Conservation (phyloP, 2,329 filamentous ascomycete genomes). For the Dactylellina sp. region DNA sequence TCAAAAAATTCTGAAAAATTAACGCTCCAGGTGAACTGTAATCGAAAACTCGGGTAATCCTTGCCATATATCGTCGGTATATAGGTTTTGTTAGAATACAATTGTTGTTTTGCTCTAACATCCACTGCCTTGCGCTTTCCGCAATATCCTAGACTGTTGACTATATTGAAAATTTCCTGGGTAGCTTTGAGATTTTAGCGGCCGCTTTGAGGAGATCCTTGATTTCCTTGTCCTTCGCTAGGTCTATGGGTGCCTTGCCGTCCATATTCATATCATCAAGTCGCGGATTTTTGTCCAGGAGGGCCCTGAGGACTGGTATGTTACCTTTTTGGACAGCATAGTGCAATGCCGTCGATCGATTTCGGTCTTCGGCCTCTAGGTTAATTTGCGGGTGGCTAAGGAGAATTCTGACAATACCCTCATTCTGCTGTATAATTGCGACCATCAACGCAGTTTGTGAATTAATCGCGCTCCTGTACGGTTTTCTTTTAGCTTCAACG, state of each 20-base stretch:
- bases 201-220: slow-evolving; percentile 48
- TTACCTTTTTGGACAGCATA: slow-evolving; percentile 54
- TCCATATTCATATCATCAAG: slow-evolving; percentile 53
- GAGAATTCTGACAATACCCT: slow-evolving; percentile 46
- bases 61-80: too few relatives aligned
- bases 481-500: slow-evolving; percentile 7
- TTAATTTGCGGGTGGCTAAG: slow-evolving; percentile 45
- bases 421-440: slow-evolving; percentile 52
- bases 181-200: slow-evolving; percentile 22
- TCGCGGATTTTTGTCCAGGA: slow-evolving; percentile 47
- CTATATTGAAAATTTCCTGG: slow-evolving; percentile 49
- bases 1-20: too few relatives aligned
- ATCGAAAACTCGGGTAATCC: too few relatives aligned
- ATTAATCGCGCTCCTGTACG: slow-evolving; percentile 45
- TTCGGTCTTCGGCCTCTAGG: slow-evolving; percentile 45
- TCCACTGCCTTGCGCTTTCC: too few relatives aligned
- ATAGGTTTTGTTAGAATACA: too few relatives aligned
- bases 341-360: slow-evolving; percentile 55
- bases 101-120: too few relatives aligned
- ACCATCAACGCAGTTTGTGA: slow-evolving; percentile 57
- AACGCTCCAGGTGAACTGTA: too few relatives aligned
- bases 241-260: slow-evolving; percentile 52
- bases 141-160: background rate
- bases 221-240: slow-evolving; percentile 54
- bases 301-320: slow-evolving; percentile 34